Evolutionary conservation across 805 yeast species (phyloP), one percentile per base, ranked within the genome.

Genomic region (Yamadazyma phyllophila): DNA sequence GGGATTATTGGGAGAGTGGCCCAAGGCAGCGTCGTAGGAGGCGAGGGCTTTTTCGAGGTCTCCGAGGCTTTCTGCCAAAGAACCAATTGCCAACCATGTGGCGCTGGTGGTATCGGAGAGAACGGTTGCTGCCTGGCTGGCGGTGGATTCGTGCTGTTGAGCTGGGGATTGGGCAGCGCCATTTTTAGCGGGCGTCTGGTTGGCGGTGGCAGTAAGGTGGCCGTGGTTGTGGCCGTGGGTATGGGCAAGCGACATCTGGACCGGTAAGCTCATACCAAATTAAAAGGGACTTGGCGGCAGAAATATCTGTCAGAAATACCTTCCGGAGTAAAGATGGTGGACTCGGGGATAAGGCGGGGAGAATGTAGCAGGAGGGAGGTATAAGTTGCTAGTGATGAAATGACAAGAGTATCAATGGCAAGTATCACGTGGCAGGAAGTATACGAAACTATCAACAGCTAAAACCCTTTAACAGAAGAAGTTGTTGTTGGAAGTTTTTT

Each of bases 71-170:
- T 92, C 97, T 16, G 98, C 97, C 52, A 90, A 75, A 7, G 88
- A 79, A 15, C 97, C 97, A 45, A 89, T 81, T 14, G 95, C 90
- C 39, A 87, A 69, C 97, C 97, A 90, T 3, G 96, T 85, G 44
- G 84, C 85, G 1, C 88, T 82, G 17, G 88, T 83, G 41, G 88
- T 82, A 61, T 77, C 69, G 50, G 64, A 45, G 30, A 68, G 53
- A 24, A 61, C 48, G 26, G 47, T 54, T 6, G 49, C 36, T 6
- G 35, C 38, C 15, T 29, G 41, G 15, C 13, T 24, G 26, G 17
- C 16, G 7, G 44, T 43, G 11, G 40, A 30, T 9, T 44, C 49
- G 36, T 47, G 41, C 15, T 43, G 35, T 24, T 41, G 41, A 8
- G 36, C 31, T 8, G 44, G 44, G 8, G 39, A 34, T 15, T 34